Percentiles rank a stretch among this genome's conserved stretches.
phyloP scores from a whole-genome alignment of 208 protist genomes.

The Lotmaria passim region DNA sequence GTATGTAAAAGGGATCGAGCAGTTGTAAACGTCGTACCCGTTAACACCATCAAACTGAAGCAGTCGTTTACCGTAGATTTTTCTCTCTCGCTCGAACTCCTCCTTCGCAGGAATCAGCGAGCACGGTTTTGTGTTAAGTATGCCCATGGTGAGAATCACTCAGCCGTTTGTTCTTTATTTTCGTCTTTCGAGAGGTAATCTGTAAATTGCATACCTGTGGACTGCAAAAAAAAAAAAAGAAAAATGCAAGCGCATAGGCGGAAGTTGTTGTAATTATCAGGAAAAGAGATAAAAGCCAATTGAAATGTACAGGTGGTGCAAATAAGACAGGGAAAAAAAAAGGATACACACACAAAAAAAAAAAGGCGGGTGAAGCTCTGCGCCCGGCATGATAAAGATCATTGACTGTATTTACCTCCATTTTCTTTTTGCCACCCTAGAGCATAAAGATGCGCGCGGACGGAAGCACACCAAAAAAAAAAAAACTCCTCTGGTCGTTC shows the following conservation, averaged over 20 bases:
- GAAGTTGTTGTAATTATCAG: neutral
- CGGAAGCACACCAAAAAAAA: too few species aligned
- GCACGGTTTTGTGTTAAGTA: slow-evolving; percentile 49
- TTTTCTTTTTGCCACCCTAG: too few species aligned
- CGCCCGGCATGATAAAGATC: too few species aligned
- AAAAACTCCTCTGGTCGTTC: too few species aligned
- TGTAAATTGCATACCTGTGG: neutral
- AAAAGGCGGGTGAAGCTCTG: neutral
- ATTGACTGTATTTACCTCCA: too few species aligned
- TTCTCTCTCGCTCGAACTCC: slow-evolving; percentile 53
- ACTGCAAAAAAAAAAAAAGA: neutral
- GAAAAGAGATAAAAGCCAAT: neutral
- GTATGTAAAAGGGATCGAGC: slow-evolving; percentile 63
- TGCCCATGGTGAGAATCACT: slow-evolving; percentile 25
- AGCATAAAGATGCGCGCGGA: too few species aligned
- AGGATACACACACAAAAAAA: neutral
- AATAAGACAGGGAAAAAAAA: too few species aligned
- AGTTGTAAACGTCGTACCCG: slow-evolving; percentile 69
- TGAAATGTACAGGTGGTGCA: too few species aligned
- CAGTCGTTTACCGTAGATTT: slow-evolving; percentile 35
- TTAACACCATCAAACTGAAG: slow-evolving; percentile 49
- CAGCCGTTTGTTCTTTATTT: neutral
- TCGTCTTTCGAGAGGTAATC: neutral
- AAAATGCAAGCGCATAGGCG: neutral
- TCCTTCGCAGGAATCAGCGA: slow-evolving; percentile 48